Base-by-base conservation (phyloP, 176 grass and related monocot genomes). In the Calamus simplicifolius region DNA sequence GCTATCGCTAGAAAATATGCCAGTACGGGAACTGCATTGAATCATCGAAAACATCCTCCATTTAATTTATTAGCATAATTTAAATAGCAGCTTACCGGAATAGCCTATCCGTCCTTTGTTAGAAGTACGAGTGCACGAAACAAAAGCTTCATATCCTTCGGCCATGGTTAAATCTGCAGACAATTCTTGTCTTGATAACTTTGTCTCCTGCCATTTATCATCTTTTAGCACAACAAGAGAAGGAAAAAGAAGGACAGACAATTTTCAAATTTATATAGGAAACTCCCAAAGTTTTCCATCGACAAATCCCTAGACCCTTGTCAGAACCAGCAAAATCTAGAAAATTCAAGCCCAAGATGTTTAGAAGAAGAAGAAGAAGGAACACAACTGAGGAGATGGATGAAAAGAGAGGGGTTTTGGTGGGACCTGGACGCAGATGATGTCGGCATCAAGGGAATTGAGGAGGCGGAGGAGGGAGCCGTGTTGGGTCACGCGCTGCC, bases 361-460 rank as follows among this genome's bases (percentile, higher is more conserved):
- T 43, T 43, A 43, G 35, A 43, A 43, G 8, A 43, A 43, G 12
- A 43, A 29, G 51, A 18, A 25, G 15, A 56, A 17, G 3, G 28
- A 58, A 56, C 28, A 30, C 14, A 38, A 38, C 16, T 15, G 57
- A 15, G 15, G 4, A 38, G 7, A 51, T 3, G 49, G 4, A 59
- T 30, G 59, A 3, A 1, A 69, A 29, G 15, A 56, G 19, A 28
- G 66, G 29, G 48, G 2, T 3, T 43, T 49, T 15, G 0, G 49
- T 19, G 30, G n/a, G 3, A 92, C 93, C 87, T 98, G 93, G 79
- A 98, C 88, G 81, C 93, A 92, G 78, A 98, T 85, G 78, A 98
- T 85, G 76, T 88, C 87, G 57, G 93, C 81, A 23, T 92, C 84
- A 68, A 97, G 84, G 60, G 93, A 55, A 51, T 85, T 78, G 30